Percentiles rank a stretch among this genome's conserved stretches.
phyloP scores from a whole-genome alignment of 2,329 filamentous ascomycete species.

The Metarhizium album region DNA sequence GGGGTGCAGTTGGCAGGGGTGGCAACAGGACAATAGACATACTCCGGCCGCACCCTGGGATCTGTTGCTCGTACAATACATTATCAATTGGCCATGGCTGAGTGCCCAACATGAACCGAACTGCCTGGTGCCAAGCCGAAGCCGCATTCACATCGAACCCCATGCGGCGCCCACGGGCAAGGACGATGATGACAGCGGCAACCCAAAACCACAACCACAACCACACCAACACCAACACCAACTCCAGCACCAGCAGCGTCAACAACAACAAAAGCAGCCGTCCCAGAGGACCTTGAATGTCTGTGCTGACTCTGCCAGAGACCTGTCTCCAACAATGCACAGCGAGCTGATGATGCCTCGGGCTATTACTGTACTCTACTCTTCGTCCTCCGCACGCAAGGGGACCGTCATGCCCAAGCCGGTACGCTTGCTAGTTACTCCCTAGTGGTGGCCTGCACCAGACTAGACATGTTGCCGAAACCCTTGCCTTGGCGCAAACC shows the following conservation, averaged over 20 bases:
- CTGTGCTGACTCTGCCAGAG: too few relatives aligned
- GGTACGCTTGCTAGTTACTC: background rate
- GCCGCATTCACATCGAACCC: background rate
- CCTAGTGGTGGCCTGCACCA: background rate
- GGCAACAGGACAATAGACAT: conserved; percentile 8
- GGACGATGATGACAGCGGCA: background rate
- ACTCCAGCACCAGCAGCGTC: too few relatives aligned
- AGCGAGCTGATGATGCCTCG: too few relatives aligned
- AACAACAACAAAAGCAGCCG: too few relatives aligned
- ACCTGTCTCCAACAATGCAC: background rate
- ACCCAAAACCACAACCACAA: background rate
- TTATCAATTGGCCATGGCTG: conserved; percentile 3
- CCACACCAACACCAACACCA: too few relatives aligned
- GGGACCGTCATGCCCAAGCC: background rate
- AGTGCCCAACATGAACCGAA: background rate
- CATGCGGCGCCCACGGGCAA: background rate
- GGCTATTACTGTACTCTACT: too few relatives aligned
- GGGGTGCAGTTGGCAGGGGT: conserved; percentile 3
- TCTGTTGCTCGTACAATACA: conserved; percentile 2
- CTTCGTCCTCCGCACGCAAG: background rate
- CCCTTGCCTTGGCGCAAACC: too few relatives aligned
- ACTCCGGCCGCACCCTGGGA: background rate
- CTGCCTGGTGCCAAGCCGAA: too few relatives aligned
- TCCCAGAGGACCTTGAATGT: too few relatives aligned
- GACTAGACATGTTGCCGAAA: too few relatives aligned